Percentiles rank a stretch among this genome's conserved stretches.
Conservation (phyloP, 257 asterid genomes). For the Lavandula angustifolia region DNA sequence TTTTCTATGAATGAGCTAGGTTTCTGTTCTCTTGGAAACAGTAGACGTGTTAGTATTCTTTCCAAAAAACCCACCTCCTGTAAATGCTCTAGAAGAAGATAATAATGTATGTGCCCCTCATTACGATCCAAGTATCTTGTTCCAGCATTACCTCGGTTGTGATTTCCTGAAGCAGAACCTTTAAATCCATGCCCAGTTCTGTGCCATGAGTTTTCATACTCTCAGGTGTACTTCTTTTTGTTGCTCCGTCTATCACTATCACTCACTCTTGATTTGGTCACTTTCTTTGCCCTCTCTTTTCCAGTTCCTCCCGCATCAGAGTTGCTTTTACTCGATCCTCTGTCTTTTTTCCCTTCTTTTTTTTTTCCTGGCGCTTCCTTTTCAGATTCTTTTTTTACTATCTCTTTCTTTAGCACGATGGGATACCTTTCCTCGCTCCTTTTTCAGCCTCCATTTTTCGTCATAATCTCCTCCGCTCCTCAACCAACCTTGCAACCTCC, state of each 20-base stretch:
- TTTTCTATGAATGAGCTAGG: constrained; percentile 53
- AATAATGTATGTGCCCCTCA: constrained; percentile 89
- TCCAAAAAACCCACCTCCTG: constrained; percentile 80
- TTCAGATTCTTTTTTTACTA: constrained; percentile 67
- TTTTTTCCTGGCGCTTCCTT: constrained; percentile 73
- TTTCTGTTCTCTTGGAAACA: constrained; percentile 69
- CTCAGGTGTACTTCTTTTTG: constrained; percentile 49
- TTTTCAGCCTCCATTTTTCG: constrained; percentile 79
- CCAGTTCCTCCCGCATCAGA: constrained; percentile 88
- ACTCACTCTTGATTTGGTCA: constrained; percentile 51
- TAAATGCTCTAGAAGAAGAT: constrained; percentile 91
- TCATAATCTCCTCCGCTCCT: constrained; percentile 86
- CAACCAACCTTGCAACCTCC: constrained; percentile 93
- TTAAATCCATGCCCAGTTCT: constrained; percentile 62
- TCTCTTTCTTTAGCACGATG: constrained; percentile 61
- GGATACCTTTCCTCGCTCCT: constrained; percentile 66
- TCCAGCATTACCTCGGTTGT: constrained; percentile 68
- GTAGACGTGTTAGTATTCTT: constrained; percentile 50
- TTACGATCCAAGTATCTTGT: constrained; percentile 85
- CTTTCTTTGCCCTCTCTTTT: constrained; percentile 66
- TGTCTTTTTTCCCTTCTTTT: constrained; percentile 76
- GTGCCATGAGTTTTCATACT: constrained; percentile 49
- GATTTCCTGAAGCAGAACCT: constrained; percentile 49
- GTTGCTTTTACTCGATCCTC: constrained; percentile 88
- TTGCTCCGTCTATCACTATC: constrained; percentile 63